A percentile compares a stretch with the other conserved stretches of the same genome.
Evolutionary conservation across 257 asterid genomes (phyloP).

Genomic region (Fraxinus pennsylvanica): DNA sequence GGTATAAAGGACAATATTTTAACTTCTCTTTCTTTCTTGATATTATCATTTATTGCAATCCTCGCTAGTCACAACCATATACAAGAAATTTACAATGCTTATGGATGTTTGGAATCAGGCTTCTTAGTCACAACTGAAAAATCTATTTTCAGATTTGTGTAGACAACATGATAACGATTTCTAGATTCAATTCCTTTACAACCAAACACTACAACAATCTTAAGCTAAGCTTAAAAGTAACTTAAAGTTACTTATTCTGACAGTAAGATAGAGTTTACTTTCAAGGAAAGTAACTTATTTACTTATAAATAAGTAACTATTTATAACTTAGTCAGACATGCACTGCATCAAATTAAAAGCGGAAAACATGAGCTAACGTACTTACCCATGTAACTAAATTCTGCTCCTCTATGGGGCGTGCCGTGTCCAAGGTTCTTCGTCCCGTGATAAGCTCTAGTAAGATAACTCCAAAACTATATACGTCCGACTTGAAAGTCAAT

Average conservation of each 20-base stretch:
- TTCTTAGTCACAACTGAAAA: too few species aligned
- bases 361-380: background rate
- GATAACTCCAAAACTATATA: constrained; percentile 19
- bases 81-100: too few species aligned
- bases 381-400: constrained; percentile 20
- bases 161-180: too few species aligned
- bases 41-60: background rate
- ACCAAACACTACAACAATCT: background rate
- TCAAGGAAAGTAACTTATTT: background rate
- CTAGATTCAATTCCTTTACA: too few species aligned
- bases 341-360: background rate
- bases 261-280: background rate
- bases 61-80: too few species aligned
- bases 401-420: constrained; percentile 11
- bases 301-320: background rate
- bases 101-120: too few species aligned
- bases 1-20: background rate
- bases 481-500: constrained; percentile 11
- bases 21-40: background rate
- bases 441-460: constrained; percentile 17
- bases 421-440: constrained; percentile 8
- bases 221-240: background rate
- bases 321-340: background rate
- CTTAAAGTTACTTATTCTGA: background rate
- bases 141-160: too few species aligned